These are phyloP conservation scores for Phialocephala sp. DNA, from an alignment of 2,329 filamentous ascomycete species.

Conservation along the genomic window DNA sequence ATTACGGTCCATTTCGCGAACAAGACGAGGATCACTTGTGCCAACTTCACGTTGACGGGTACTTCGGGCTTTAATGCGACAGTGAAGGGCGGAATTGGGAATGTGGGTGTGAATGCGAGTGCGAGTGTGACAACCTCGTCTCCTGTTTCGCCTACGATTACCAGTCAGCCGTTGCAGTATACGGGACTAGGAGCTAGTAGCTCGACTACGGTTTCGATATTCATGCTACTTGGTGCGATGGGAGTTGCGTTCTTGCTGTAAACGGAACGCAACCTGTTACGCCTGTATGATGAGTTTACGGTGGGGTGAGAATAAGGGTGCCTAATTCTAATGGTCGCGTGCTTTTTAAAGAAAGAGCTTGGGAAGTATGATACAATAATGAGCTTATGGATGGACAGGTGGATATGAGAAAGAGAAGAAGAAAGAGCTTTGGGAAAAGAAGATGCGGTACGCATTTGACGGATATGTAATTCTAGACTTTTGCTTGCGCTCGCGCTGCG, in stretches of 20 bases:
- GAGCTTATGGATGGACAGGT: background rate
- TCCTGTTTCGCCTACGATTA: background rate
- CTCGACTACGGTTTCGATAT: background rate
- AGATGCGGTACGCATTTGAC: background rate
- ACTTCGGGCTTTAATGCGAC: background rate
- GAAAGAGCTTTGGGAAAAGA: background rate
- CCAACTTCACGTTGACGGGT: constrained; percentile 57
- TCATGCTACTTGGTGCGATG: background rate
- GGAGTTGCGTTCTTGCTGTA: constrained; percentile 5
- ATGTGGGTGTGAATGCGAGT: background rate
- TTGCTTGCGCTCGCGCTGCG: background rate
- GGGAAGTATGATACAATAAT: background rate
- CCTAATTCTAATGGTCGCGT: background rate
- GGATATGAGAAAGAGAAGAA: background rate
- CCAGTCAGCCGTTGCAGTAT: background rate
- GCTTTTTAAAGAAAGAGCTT: background rate
- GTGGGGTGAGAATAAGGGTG: background rate
- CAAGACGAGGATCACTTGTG: constrained; percentile 68
- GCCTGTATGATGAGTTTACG: background rate
- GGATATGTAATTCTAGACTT: background rate
- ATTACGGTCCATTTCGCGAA: constrained; percentile 69
- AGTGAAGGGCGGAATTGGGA: too few relatives aligned
- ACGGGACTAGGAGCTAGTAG: background rate
- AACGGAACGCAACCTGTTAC: background rate
- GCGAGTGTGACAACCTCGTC: background rate